These are phyloP conservation scores for Pseudonectria buxi DNA, from an alignment of 2,329 filamentous ascomycete species.

Conservation along the genomic window DNA sequence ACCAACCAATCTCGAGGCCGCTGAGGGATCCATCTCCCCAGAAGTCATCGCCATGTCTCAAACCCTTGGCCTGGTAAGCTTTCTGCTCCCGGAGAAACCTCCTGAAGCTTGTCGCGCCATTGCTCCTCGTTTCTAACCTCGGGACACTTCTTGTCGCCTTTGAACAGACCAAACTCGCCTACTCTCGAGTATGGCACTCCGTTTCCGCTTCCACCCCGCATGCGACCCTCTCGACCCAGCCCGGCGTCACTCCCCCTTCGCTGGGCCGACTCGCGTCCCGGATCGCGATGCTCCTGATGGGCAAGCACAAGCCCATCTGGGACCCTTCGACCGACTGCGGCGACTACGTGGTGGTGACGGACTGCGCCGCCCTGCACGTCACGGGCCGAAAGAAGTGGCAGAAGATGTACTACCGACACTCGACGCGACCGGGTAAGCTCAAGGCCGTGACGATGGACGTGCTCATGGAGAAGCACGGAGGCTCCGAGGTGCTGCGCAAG, in stretches of 20 bases:
- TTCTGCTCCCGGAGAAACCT: background rate
- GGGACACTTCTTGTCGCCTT: slow-evolving; percentile 8
- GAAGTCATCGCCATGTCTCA: slow-evolving; percentile 59
- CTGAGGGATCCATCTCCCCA: slow-evolving; percentile 13
- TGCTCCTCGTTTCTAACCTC: slow-evolving; percentile 1
- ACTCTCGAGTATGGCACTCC: slow-evolving; percentile 92
- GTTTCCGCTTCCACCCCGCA: slow-evolving; percentile 64
- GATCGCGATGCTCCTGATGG: slow-evolving; percentile 86
- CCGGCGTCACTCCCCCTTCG: slow-evolving; percentile 60
- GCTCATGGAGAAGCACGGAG: slow-evolving; percentile 90
- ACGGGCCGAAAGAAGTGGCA: slow-evolving; percentile 90
- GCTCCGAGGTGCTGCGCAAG: slow-evolving; percentile 81
- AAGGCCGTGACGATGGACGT: slow-evolving; percentile 89
- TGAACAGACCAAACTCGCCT: slow-evolving; percentile 82
- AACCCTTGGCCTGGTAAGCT: slow-evolving; percentile 63
- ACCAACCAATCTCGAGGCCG: slow-evolving; percentile 7
- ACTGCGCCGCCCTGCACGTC: slow-evolving; percentile 77
- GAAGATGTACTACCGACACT: slow-evolving; percentile 95
- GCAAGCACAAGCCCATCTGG: slow-evolving; percentile 98
- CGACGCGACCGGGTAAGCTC: slow-evolving; percentile 79
- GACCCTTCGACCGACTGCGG: slow-evolving; percentile 97
- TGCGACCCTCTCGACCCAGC: slow-evolving; percentile 51
- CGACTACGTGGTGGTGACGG: slow-evolving; percentile 93
- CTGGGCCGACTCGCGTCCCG: slow-evolving; percentile 83
- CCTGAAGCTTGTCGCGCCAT: slow-evolving; percentile 4